Evolutionary conservation across 1,139 yeast genomes (phyloP).

Genomic region (Lodderomyces theae): DNA sequence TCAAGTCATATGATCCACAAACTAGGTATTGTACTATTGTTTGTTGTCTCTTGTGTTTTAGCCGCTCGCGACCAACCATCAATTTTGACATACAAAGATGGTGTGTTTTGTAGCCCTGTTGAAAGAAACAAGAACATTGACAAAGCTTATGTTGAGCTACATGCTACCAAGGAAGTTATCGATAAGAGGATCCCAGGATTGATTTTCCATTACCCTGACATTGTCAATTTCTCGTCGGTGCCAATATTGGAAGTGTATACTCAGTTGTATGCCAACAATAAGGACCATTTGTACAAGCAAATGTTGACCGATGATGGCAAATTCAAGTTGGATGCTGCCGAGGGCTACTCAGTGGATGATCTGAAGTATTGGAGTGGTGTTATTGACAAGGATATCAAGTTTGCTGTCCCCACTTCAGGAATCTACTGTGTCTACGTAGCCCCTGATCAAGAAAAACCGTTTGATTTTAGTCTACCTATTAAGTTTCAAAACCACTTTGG

Average conservation of each 20-base stretch:
- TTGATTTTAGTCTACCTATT: slow-evolving; percentile 20
- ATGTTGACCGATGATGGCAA: slow-evolving; percentile 9
- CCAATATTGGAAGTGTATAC: slow-evolving; percentile 20
- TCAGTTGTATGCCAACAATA: slow-evolving; percentile 12
- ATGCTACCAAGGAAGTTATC: slow-evolving; percentile 2
- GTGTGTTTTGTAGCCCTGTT: slow-evolving; percentile 13
- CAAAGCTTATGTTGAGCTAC: slow-evolving; percentile 9
- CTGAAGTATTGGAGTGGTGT: slow-evolving; percentile 13
- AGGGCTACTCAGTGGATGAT: slow-evolving; percentile 8
- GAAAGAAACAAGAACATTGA: slow-evolving; percentile 6
- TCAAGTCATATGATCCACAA: background rate
- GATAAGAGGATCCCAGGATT: slow-evolving; percentile 20
- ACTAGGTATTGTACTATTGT: slow-evolving; percentile 1
- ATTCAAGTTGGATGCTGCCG: slow-evolving; percentile 11
- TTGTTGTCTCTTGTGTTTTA: background rate
- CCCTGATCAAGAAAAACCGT: slow-evolving; percentile 14
- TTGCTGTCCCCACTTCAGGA: slow-evolving; percentile 26
- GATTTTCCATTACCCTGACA: slow-evolving; percentile 26
- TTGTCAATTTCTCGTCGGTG: slow-evolving; percentile 22
- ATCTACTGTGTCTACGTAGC: slow-evolving; percentile 36
- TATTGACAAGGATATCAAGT: slow-evolving; percentile 9
- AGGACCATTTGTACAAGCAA: slow-evolving; percentile 15
- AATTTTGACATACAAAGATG: slow-evolving; percentile 8
- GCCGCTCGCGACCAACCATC: slow-evolving; percentile 10
- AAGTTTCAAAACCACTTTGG: slow-evolving; percentile 27